Percentiles rank a stretch among this genome's conserved stretches.
Evolutionary conservation across 768 basidiomycete genomes (phyloP).

Genomic region (Podaxis rugospora): DNA sequence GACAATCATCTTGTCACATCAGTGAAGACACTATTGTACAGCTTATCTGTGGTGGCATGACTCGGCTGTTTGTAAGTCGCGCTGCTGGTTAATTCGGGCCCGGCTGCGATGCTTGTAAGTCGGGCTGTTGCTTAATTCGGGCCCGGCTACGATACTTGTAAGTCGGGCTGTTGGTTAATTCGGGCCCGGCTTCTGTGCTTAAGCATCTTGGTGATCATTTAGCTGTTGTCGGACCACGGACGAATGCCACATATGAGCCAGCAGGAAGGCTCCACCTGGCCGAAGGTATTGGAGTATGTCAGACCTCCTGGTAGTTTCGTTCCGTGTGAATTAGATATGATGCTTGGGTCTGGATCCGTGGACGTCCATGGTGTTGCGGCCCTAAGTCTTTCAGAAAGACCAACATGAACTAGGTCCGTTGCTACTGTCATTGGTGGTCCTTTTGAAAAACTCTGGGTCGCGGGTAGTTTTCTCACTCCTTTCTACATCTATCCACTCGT

Average conservation of each 20-base stretch:
- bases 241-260: too few relatives aligned
- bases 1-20: background rate
- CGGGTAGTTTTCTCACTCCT: too few relatives aligned
- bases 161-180: background rate
- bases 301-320: too few relatives aligned
- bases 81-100: background rate
- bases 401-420: background rate
- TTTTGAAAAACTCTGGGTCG: too few relatives aligned
- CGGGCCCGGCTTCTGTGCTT: background rate
- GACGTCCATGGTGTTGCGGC: background rate
- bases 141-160: background rate
- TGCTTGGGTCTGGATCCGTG: background rate
- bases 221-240: background rate
- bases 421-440: background rate
- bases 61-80: background rate
- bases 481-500: background rate
- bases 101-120: background rate
- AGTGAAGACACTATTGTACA: background rate
- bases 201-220: background rate
- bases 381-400: background rate
- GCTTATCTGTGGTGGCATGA: background rate
- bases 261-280: too few relatives aligned
- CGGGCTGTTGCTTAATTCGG: background rate
- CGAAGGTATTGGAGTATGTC: too few relatives aligned
- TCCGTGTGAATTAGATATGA: background rate